Evolutionary conservation across 192 early-diverging fungal genomes (phyloP).

Genomic region (Powellomyces hirtus): DNA sequence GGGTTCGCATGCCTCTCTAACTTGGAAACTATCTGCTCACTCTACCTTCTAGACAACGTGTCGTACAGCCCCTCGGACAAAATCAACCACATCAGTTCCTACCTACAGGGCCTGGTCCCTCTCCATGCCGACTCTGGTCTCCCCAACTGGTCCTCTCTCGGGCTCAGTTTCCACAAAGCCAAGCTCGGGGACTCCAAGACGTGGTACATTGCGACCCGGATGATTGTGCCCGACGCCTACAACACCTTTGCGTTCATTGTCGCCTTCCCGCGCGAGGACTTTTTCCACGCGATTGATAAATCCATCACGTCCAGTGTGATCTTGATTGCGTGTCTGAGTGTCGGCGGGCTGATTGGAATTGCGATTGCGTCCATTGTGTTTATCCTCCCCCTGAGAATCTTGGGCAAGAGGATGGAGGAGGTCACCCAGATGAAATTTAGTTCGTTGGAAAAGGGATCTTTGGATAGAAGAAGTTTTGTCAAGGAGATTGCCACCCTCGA

Average conservation of each 20-base stretch:
- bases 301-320: conserved; percentile 2
- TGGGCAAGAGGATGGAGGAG: not conserved
- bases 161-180: no score
- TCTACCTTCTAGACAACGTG: no score
- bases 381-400: not conserved
- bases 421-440: conserved; percentile 14
- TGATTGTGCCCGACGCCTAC: not conserved
- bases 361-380: not conserved
- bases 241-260: not conserved
- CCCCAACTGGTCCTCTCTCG: no score
- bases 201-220: conserved; percentile 4
- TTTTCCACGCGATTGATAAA: conserved; percentile 9
- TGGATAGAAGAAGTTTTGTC: not conserved
- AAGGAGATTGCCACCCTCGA: conserved; percentile 1
- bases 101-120: no score
- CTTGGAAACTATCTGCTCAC: no score
- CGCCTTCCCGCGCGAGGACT: conserved; percentile 17
- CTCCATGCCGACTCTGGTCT: no score
- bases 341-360: not conserved
- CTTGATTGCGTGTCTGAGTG: not conserved
- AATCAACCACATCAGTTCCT: no score
- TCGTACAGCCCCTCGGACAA: no score
- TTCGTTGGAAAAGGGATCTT: not conserved
- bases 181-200: not conserved
- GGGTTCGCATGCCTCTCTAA: no score